Conservation (phyloP, 805 yeast species). For the Ogataea haglerorum region DNA sequence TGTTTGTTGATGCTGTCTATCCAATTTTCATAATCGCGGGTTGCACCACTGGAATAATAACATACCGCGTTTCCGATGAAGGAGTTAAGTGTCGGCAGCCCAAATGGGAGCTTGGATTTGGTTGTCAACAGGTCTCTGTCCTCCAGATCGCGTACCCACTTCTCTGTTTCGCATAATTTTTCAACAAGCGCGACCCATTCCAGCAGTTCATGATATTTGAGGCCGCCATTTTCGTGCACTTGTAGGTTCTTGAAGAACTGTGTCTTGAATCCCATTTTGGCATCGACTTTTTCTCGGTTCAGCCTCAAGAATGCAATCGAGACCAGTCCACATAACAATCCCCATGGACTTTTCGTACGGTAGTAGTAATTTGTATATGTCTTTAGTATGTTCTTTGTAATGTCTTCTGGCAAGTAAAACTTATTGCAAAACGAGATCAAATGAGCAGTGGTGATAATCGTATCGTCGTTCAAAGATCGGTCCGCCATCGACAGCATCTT, state of each 20-base stretch:
- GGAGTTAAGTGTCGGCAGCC: conserved; percentile 23
- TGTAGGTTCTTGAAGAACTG: conserved; percentile 50
- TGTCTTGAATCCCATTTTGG: conserved; percentile 47
- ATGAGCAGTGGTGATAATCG: conserved; percentile 34
- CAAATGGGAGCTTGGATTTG: conserved; percentile 31
- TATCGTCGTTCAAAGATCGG: conserved; percentile 10
- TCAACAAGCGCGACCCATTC: conserved; percentile 53
- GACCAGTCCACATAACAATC: conserved; percentile 62
- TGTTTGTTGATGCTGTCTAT: conserved; percentile 27
- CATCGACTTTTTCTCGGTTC: conserved; percentile 43
- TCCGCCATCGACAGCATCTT: conserved; percentile 15
- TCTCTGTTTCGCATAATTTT: conserved; percentile 50
- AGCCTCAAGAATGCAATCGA: conserved; percentile 55
- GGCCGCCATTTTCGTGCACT: conserved; percentile 50
- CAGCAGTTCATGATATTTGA: conserved; percentile 45
- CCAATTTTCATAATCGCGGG: conserved; percentile 35
- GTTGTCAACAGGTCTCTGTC: conserved; percentile 32
- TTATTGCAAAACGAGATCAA: conserved; percentile 53
- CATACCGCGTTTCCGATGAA: conserved; percentile 21
- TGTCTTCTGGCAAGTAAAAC: conserved; percentile 56
- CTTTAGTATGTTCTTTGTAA: conserved; percentile 47
- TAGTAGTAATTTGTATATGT: conserved; percentile 49
- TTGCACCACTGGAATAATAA: conserved; percentile 30
- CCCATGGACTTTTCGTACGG: conserved; percentile 64
- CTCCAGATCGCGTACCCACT: conserved; percentile 56